phyloP scores from a whole-genome alignment of 2,329 filamentous ascomycete genomes.

The Dothistroma pini region DNA sequence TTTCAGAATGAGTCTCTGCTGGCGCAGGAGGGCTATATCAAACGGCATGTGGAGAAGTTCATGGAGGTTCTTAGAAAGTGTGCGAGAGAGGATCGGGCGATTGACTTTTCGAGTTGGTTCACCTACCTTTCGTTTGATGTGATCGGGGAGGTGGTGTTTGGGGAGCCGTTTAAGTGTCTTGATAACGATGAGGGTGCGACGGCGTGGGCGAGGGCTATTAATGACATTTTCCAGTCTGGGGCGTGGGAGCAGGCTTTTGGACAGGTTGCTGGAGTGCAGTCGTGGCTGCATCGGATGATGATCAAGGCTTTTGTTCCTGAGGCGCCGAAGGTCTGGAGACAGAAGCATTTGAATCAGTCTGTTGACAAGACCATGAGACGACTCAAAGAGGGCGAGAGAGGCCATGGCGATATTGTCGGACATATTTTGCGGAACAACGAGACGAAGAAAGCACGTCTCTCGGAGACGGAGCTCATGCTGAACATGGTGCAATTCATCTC shows the following conservation, averaged over 20 bases:
- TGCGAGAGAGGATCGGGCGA: not conserved
- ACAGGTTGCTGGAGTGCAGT: conserved; percentile 7
- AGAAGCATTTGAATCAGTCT: conserved; percentile 5
- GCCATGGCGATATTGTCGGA: conserved; percentile 7
- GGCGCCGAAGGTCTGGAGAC: conserved; percentile 3
- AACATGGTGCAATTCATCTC: conserved; percentile 13
- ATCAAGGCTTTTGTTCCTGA: conserved; percentile 4
- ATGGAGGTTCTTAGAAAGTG: not conserved
- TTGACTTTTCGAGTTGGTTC: conserved; percentile 4
- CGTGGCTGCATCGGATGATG: conserved; percentile 2
- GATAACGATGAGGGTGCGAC: conserved; percentile 4
- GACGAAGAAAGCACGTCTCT: conserved; percentile 3
- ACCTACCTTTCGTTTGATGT: conserved; percentile 5
- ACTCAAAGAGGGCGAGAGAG: conserved; percentile 2
- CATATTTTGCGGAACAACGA: conserved; percentile 7
- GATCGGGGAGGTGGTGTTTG: conserved; percentile 4
- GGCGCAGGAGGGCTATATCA: not conserved
- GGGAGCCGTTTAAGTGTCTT: conserved; percentile 2
- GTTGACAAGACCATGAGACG: conserved; percentile 11
- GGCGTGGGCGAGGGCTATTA: conserved; percentile 10
- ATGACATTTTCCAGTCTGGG: conserved; percentile 11
- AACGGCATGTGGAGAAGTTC: not conserved
- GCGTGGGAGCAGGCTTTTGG: conserved; percentile 14
- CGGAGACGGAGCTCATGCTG: conserved; percentile 11
- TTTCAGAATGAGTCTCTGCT: conserved; percentile 3